Conservation (phyloP, 192 early-diverging fungal species). For the Linnemannia hyalina region DNA sequence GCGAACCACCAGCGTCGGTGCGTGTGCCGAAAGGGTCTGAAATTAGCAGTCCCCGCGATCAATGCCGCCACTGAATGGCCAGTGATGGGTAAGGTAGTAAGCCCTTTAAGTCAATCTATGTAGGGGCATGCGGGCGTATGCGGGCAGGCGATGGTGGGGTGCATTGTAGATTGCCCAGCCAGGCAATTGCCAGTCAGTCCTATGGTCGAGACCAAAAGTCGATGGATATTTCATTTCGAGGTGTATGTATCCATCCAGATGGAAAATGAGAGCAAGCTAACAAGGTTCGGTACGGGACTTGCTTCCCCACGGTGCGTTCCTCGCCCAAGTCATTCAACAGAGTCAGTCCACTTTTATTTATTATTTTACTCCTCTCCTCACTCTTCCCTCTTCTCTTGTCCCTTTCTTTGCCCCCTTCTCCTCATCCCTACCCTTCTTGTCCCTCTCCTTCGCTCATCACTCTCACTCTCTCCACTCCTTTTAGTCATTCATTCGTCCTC, state of each 20-base stretch:
- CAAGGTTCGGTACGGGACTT: not conserved
- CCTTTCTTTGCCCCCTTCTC: not conserved
- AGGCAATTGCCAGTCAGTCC: not conserved
- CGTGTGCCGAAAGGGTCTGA: not conserved
- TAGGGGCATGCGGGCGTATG: too few relatives aligned
- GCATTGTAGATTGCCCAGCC: too few relatives aligned
- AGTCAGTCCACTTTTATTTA: not conserved
- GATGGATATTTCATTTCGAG: not conserved
- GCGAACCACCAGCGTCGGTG: not conserved
- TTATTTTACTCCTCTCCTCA: not conserved
- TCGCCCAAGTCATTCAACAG: too few relatives aligned
- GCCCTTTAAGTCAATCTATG: too few relatives aligned
- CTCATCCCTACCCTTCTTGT: not conserved
- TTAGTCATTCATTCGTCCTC: too few relatives aligned
- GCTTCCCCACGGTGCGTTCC: not conserved
- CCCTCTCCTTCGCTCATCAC: not conserved
- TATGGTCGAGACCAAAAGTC: not conserved
- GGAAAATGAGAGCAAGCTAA: not conserved
- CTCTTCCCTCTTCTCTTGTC: not conserved
- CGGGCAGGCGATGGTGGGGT: not conserved
- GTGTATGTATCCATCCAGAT: too few relatives aligned
- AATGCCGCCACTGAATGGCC: not conserved
- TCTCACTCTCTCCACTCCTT: not conserved
- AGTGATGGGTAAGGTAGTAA: too few relatives aligned
- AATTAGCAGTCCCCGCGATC: not conserved